Percentiles rank a stretch among this genome's conserved stretches.
phyloP scores from a whole-genome alignment of 2,329 filamentous ascomycete genomes.

The Alternaria tenuissima region DNA sequence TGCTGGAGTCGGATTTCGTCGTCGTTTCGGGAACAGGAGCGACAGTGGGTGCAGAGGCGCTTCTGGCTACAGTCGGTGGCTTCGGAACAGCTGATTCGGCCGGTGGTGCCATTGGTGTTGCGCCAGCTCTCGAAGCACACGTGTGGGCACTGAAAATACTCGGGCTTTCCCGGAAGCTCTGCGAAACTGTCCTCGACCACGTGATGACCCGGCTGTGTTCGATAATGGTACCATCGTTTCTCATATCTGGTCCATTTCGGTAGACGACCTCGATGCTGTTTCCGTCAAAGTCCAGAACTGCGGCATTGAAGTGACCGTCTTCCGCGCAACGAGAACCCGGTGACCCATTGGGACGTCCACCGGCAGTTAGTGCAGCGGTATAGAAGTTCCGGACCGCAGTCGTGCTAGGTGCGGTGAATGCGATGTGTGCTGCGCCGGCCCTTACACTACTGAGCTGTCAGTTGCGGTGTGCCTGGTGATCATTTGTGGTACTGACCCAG shows the following conservation, averaged over 20 bases:
- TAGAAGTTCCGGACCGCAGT: constrained; percentile 76
- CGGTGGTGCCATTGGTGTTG: constrained; percentile 32
- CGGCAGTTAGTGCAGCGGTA: constrained; percentile 71
- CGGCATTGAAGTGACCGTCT: constrained; percentile 67
- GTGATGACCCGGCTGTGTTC: constrained; percentile 57
- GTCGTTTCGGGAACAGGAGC: constrained; percentile 32
- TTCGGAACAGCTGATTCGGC: constrained; percentile 38
- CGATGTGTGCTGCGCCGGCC: constrained; percentile 66
- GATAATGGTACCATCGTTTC: constrained; percentile 51
- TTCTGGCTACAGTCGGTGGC: constrained; percentile 39
- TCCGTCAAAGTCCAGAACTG: constrained; percentile 78
- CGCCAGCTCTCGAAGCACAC: constrained; percentile 33
- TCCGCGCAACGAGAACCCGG: constrained; percentile 63
- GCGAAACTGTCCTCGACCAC: constrained; percentile 45
- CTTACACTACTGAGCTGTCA: constrained; percentile 50
- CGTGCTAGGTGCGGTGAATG: constrained; percentile 73
- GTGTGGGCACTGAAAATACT: constrained; percentile 44
- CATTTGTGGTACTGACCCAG: constrained; percentile 57
- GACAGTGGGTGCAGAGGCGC: constrained; percentile 42
- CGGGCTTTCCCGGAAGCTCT: constrained; percentile 42
- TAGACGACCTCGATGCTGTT: constrained; percentile 84
- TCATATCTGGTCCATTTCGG: constrained; percentile 53
- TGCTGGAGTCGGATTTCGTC: constrained; percentile 44
- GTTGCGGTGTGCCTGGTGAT: constrained; percentile 29
- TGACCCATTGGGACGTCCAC: constrained; percentile 66